Evolutionary conservation across 345 rosid species (phyloP), one percentile per base, ranked within the genome.

Genomic region (Erodium maritimum): DNA sequence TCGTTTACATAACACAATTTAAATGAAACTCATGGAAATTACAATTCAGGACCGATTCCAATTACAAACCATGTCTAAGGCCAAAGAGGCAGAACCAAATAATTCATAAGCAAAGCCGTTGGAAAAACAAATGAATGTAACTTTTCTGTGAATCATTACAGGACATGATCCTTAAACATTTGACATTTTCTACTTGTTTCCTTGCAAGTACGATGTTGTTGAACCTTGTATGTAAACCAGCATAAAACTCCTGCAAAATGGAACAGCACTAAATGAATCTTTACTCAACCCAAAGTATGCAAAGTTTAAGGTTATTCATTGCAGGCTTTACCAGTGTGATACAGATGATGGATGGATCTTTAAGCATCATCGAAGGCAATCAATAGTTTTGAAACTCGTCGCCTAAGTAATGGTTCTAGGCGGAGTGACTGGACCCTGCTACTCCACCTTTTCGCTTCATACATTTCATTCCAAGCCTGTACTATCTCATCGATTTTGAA

Each of bases 381-480:
- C 68, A 71, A 80, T 17, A 77, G 71, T 66, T 73, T 74, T 3
- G 78, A 75, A 67, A 75, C 77, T 68, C 89, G 81, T 45, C 81
- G 73, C 58, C 80, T 70, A 54, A 91, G 70, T 56, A 88, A 67
- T 59, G 93, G 79, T 70, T 86, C 90, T 59, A 88, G 69, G 71
- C 87, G 75, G 65, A 76, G 83, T 60, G 94, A 79, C 42, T 80
- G 74, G 68, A 86, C 63, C 45, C 71, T 79, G 55, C 72, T 79
- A 65, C 54, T 72, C 82, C 82, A 85, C 61, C 33, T 79, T 68
- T 77, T 85, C 23, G 91, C 95, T 69, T 83, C 89, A 64, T 70
- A 56, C 87, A 88, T 81, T 70, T 91, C 93, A 60, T 84, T 78
- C 84, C 77, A 84, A 73, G 95, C 90, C 62, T 81, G 77, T 63